phyloP scores from a whole-genome alignment of 2,329 filamentous ascomycete genomes.

The Neopestalotiopsis clavispora region DNA sequence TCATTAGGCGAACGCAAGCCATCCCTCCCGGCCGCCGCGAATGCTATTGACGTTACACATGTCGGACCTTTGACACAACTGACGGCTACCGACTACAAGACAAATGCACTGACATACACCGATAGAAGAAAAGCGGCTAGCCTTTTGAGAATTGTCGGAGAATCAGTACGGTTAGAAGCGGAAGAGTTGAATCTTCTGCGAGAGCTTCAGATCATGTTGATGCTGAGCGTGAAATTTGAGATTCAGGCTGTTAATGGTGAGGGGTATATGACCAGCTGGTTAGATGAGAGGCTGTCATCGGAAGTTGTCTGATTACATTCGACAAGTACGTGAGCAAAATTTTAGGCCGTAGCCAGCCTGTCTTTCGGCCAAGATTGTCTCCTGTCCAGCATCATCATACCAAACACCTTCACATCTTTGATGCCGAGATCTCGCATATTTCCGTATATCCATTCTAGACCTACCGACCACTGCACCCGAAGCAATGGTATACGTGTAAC shows the following conservation, averaged over 20 bases:
- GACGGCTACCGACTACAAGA: constrained; percentile 27
- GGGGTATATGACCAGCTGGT: constrained; percentile 55
- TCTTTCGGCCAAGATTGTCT: not conserved
- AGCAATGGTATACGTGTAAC: not conserved
- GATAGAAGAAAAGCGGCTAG: constrained; percentile 64
- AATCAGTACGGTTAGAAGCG: constrained; percentile 29
- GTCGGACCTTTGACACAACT: not conserved
- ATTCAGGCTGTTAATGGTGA: constrained; percentile 71
- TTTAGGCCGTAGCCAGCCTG: not conserved
- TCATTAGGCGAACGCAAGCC: not conserved
- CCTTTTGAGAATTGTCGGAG: constrained; percentile 53
- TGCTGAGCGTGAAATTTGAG: constrained; percentile 77
- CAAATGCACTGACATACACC: constrained; percentile 48
- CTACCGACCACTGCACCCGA: not conserved
- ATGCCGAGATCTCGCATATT: not conserved
- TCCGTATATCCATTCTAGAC: not conserved
- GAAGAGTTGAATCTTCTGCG: constrained; percentile 46
- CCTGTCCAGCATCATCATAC: no score
- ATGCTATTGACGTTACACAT: no score
- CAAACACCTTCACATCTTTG: not conserved
- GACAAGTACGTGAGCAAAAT: not conserved
- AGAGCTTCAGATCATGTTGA: constrained; percentile 75
- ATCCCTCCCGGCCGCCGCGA: not conserved
- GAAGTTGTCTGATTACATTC: not conserved
- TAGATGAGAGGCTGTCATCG: constrained; percentile 46